These are phyloP conservation scores for Myriosclerotinia scirpicola DNA, from an alignment of 2,329 filamentous ascomycete species.

Conservation along the genomic window DNA sequence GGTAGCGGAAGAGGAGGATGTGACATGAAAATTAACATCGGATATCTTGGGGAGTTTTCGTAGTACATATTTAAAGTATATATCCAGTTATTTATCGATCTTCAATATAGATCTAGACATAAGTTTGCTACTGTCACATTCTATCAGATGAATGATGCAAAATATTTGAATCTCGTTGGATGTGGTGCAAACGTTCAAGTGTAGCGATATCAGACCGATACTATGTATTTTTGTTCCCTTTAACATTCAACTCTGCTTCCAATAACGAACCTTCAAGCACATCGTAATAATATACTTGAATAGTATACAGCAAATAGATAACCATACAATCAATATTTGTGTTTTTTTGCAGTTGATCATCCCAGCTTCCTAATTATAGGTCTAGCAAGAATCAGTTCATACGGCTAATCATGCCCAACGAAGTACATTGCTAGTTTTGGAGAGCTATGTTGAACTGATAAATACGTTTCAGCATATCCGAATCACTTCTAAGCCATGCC, in stretches of 20 bases:
- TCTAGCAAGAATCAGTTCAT: not conserved
- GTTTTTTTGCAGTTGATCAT: no score
- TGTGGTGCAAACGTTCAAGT: not conserved
- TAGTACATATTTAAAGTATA: constrained; percentile 3
- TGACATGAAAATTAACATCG: not conserved
- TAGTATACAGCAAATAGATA: no score
- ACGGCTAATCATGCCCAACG: not conserved
- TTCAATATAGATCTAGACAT: not conserved
- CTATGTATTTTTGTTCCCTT: not conserved
- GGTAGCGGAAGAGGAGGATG: not conserved
- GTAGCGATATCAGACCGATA: not conserved
- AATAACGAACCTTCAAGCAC: no score
- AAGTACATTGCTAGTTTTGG: no score
- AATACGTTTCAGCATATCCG: not conserved
- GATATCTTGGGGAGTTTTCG: not conserved
- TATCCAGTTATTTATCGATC: not conserved
- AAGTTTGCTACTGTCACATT: not conserved
- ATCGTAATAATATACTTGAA: no score
- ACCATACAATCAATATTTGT: no score
- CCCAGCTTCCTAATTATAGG: no score
- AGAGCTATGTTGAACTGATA: no score
- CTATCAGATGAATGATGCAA: not conserved
- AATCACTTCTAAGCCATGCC: not conserved
- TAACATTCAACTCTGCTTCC: no score
- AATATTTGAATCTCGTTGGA: no score